Percentiles rank a stretch among this genome's conserved stretches.
Conservation (phyloP, 2,329 filamentous ascomycete species). For the Pseudogymnoascus sp. region DNA sequence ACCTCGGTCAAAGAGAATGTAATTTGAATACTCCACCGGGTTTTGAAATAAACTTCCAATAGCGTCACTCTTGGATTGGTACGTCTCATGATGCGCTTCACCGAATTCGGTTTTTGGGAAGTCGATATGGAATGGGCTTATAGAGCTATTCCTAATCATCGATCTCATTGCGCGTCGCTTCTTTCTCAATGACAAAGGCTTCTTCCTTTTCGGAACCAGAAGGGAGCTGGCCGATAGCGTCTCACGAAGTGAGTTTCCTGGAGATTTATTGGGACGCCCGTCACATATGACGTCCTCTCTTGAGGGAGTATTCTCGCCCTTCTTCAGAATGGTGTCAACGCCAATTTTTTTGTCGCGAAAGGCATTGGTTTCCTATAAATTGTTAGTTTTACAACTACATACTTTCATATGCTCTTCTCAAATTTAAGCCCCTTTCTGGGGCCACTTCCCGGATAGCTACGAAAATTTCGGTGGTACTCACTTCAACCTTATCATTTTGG, state of each 20-base stretch:
- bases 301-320: background rate
- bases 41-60: constrained; percentile 16
- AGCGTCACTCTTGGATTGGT: constrained; percentile 14
- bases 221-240: background rate
- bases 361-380: background rate
- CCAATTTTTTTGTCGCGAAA: background rate
- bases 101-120: constrained; percentile 15
- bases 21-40: constrained; percentile 17
- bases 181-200: background rate
- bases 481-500: background rate
- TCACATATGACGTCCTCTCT: background rate
- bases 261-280: background rate
- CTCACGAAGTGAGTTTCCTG: background rate
- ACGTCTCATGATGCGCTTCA: constrained; percentile 11
- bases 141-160: background rate
- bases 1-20: constrained; percentile 15
- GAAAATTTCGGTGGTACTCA: background rate
- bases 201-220: background rate
- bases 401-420: background rate
- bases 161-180: background rate
- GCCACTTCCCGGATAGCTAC: background rate
- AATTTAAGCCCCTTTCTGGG: too few species aligned
- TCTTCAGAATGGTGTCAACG: background rate
- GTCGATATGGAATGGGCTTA: constrained; percentile 11
- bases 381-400: background rate